Conservation (phyloP, 176 grass and related monocot species). For the Cymbopogon citratus region DNA sequence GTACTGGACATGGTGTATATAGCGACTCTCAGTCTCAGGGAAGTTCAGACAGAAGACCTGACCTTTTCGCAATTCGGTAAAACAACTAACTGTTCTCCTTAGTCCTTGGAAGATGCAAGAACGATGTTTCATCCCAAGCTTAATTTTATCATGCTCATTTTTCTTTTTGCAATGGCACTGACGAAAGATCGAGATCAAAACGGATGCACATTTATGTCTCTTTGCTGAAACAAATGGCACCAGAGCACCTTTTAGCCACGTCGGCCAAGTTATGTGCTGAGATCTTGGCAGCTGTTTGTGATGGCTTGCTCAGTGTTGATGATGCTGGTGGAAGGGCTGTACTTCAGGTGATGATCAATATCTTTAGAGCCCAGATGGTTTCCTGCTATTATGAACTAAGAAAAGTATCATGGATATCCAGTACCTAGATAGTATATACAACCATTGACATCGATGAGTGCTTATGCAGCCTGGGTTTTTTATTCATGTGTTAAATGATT, state of each 20-base stretch:
- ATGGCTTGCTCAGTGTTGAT: not conserved
- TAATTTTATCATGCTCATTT: not conserved
- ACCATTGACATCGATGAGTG: not conserved
- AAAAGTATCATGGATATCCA: not conserved
- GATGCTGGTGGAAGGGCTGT: conserved; percentile 53
- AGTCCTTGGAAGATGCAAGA: too few species aligned
- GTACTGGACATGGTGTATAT: conserved; percentile 39
- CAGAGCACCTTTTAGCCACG: conserved; percentile 80
- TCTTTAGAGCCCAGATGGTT: not conserved
- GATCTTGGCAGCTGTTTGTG: conserved; percentile 35
- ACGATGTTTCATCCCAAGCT: not conserved
- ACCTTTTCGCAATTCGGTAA: conserved; percentile 67
- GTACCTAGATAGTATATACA: not conserved
- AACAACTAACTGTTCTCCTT: not conserved
- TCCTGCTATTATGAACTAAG: not conserved
- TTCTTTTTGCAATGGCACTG: conserved; percentile 57
- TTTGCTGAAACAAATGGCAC: conserved; percentile 28
- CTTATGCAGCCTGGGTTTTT: not conserved
- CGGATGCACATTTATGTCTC: conserved; percentile 60
- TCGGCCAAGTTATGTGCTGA: conserved; percentile 89
- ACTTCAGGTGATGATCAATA: conserved; percentile 53
- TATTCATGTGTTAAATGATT: not conserved
- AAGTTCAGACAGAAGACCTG: conserved; percentile 36
- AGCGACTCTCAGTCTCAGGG: conserved; percentile 48
- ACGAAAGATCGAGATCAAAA: too few species aligned